Percentiles rank a stretch among this genome's conserved stretches.
Conservation (phyloP, 768 basidiomycete species). For the Russula earlei region DNA sequence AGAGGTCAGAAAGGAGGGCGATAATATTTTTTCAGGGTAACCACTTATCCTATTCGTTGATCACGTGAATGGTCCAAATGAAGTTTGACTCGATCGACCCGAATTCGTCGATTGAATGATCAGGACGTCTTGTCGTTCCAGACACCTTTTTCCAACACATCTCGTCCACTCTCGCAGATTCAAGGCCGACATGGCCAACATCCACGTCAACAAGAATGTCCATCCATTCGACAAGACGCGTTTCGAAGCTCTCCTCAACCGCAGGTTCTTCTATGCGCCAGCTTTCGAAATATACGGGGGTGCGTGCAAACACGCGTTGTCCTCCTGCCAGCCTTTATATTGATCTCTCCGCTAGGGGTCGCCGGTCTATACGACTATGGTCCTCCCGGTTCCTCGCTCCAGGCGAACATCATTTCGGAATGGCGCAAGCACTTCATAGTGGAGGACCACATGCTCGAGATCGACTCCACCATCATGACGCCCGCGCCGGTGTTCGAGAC, state of each 20-base stretch:
- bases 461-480: slow-evolving; percentile 98
- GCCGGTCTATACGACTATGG: slow-evolving; percentile 98
- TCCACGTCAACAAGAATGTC: slow-evolving; percentile 63
- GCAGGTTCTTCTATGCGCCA: slow-evolving; percentile 95
- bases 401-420: slow-evolving; percentile 92
- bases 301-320: slow-evolving; percentile 31
- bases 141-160: background rate
- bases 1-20: too few species aligned
- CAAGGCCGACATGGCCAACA: slow-evolving; percentile 23
- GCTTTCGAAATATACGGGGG: slow-evolving; percentile 99
- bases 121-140: background rate
- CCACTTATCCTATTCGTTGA: background rate
- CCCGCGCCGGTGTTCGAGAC: slow-evolving; percentile 91
- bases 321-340: background rate
- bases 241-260: slow-evolving; percentile 77
- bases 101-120: background rate
- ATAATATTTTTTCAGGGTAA: too few species aligned
- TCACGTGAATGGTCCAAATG: slow-evolving; percentile 7
- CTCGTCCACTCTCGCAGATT: background rate
- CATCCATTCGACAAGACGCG: slow-evolving; percentile 82
- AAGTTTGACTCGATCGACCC: background rate
- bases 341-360: slow-evolving; percentile 51
- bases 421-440: slow-evolving; percentile 99
- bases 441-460: slow-evolving; percentile 96
- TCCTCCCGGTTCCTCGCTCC: slow-evolving; percentile 89